Conservation (phyloP, 768 basidiomycete genomes). For the Tricholoma flavovirens region DNA sequence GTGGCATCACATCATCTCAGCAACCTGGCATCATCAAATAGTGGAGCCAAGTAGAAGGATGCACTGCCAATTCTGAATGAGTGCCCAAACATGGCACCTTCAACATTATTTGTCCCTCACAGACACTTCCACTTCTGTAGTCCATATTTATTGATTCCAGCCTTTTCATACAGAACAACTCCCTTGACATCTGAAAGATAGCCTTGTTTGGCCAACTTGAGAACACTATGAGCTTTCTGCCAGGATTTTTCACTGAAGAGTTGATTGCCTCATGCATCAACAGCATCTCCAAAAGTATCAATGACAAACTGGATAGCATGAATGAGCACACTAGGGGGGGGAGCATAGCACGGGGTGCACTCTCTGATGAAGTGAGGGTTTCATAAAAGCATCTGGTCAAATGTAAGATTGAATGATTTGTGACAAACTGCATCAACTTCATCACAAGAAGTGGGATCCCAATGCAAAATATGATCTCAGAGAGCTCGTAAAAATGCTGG, state of each 20-base stretch:
- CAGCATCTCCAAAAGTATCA: conserved; percentile 12
- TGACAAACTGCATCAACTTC: conserved; percentile 14
- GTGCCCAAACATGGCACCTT: too few species aligned
- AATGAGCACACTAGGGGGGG: conserved; percentile 16
- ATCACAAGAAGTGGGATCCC: conserved; percentile 15
- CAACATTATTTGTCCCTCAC: conserved; percentile 19
- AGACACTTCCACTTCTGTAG: conserved; percentile 16
- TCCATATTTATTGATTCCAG: conserved; percentile 15
- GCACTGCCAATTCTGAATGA: too few species aligned
- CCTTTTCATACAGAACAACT: conserved; percentile 14
- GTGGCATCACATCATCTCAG: too few species aligned
- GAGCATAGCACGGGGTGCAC: conserved; percentile 14
- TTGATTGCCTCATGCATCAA: conserved; percentile 14
- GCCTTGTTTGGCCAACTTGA: conserved; percentile 15
- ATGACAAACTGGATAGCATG: conserved; percentile 16
- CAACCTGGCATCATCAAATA: too few species aligned
- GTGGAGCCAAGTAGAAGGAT: too few species aligned
- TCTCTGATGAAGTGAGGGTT: conserved; percentile 14
- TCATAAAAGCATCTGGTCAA: conserved; percentile 17
- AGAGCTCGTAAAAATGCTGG: conserved; percentile 16
- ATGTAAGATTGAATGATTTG: conserved; percentile 6
- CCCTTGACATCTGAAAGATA: conserved; percentile 18
- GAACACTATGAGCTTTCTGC: conserved; percentile 15
- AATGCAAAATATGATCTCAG: conserved; percentile 18
- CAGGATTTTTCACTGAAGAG: conserved; percentile 10